These are phyloP conservation scores for Corniculantispora saksenae DNA, from an alignment of 2,329 filamentous ascomycete genomes.

Conservation along the genomic window DNA sequence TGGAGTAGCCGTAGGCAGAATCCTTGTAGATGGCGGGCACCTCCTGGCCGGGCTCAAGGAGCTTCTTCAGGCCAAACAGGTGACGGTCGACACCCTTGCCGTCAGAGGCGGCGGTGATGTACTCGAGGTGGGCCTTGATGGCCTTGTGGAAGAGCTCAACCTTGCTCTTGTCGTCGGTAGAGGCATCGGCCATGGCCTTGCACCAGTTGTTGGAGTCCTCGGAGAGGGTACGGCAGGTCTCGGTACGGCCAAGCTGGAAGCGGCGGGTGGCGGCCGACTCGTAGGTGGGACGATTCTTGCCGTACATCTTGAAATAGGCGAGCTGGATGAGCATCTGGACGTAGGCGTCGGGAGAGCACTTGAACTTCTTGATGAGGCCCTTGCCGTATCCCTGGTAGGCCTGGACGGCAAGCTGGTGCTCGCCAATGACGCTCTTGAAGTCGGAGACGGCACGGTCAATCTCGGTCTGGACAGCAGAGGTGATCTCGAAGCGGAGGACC, in stretches of 20 bases:
- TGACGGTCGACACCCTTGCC: slow-evolving; percentile 95
- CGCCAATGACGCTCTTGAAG: slow-evolving; percentile 77
- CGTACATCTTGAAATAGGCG: slow-evolving; percentile 98
- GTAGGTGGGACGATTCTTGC: slow-evolving; percentile 95
- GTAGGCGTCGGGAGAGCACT: slow-evolving; percentile 94
- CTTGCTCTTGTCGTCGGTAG: slow-evolving; percentile 62
- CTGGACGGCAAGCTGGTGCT: slow-evolving; percentile 90
- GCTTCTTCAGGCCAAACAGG: slow-evolving; percentile 94
- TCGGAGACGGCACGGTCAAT: slow-evolving; percentile 77
- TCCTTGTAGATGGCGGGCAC: slow-evolving; percentile 84
- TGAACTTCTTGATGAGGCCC: slow-evolving; percentile 98
- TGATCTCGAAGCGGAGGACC: slow-evolving; percentile 76
- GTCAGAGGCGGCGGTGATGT: slow-evolving; percentile 85
- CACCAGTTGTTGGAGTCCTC: slow-evolving; percentile 92
- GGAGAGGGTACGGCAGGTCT: slow-evolving; percentile 90
- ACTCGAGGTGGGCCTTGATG: slow-evolving; percentile 79
- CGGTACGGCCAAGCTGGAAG: slow-evolving; percentile 94
- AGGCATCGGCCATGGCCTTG: slow-evolving; percentile 75
- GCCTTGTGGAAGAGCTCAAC: slow-evolving; percentile 80
- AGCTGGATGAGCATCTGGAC: slow-evolving; percentile 99
- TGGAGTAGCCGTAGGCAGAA: slow-evolving; percentile 79
- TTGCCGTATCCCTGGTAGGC: slow-evolving; percentile 98
- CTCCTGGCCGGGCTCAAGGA: slow-evolving; percentile 77
- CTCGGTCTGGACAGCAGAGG: slow-evolving; percentile 70
- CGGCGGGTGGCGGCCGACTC: slow-evolving; percentile 92